Conservation (phyloP, 2,329 filamentous ascomycete species). For the Xylariaceae sp. region DNA sequence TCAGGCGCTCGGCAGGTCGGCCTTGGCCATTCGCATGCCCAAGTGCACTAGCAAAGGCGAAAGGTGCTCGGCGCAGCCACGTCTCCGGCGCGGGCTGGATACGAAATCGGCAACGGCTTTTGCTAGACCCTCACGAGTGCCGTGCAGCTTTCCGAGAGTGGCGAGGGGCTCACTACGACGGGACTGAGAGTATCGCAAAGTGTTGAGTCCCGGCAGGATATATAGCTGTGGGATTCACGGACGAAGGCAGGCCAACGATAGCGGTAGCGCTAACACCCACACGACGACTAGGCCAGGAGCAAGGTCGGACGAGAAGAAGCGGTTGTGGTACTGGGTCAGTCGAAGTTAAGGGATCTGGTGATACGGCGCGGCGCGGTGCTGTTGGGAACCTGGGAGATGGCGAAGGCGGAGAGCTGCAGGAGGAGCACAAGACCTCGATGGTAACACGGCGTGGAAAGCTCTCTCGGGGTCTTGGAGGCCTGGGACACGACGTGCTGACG, state of each 20-base stretch:
- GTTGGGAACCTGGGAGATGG: slow-evolving; percentile 32
- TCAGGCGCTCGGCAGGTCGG: slow-evolving; percentile 9
- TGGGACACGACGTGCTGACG: slow-evolving; percentile 19
- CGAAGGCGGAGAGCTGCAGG: slow-evolving; percentile 40
- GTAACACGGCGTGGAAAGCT: slow-evolving; percentile 22
- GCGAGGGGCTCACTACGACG: no score
- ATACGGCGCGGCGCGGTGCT: slow-evolving; percentile 43
- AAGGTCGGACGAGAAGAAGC: slow-evolving; percentile 43
- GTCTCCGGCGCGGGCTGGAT: no score
- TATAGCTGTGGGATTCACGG: no score
- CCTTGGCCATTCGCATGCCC: slow-evolving; percentile 17
- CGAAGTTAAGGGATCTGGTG: slow-evolving; percentile 36
- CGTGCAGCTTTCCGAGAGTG: no score
- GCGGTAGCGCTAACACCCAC: slow-evolving; percentile 11
- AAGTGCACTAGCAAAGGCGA: slow-evolving; percentile 12
- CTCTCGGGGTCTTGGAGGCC: slow-evolving; percentile 20
- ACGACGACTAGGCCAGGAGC: slow-evolving; percentile 27
- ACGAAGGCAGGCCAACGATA: slow-evolving; percentile 5
- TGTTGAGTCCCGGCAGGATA: no score
- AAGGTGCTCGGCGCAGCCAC: slow-evolving; percentile 6
- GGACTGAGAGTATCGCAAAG: no score
- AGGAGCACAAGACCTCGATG: slow-evolving; percentile 26
- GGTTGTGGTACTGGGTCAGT: slow-evolving; percentile 42
- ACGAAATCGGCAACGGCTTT: no score
- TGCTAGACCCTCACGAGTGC: no score